These are phyloP conservation scores for Bolboschoenoplectus hybrid DNA, from an alignment of 202 grass and related monocot species.

Conservation along the genomic window DNA sequence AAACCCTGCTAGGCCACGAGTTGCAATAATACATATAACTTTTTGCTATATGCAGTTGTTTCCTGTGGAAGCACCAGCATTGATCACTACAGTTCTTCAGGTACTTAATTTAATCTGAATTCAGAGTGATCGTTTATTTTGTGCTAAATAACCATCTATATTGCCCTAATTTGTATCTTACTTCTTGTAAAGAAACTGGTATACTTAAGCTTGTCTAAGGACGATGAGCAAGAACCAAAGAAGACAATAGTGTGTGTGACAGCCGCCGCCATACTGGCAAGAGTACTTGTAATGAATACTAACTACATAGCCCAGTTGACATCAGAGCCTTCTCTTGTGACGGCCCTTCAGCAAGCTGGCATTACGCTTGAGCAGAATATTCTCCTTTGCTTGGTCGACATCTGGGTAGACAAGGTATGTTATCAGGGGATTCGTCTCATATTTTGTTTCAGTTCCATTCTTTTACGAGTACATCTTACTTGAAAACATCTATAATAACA, in stretches of 20 bases:
- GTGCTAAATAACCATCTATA: neutral
- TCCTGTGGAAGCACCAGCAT: conserved; percentile 75
- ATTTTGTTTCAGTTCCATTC: conserved; percentile 2
- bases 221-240: conserved; percentile 82
- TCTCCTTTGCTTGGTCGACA: conserved; percentile 82
- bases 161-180: conserved; percentile 27
- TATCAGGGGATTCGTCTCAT: conserved; percentile 19
- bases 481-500: conserved; percentile 29
- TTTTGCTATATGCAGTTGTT: conserved; percentile 71
- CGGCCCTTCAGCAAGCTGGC: conserved; percentile 75
- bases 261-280: conserved; percentile 83
- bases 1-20: neutral
- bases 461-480: neutral
- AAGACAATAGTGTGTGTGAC: conserved; percentile 80
- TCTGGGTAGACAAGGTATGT: conserved; percentile 93
- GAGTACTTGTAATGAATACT: conserved; percentile 92
- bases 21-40: conserved; percentile 1
- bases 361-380: conserved; percentile 78
- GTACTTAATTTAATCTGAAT: conserved; percentile 48
- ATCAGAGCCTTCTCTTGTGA: conserved; percentile 70
- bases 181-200: conserved; percentile 80
- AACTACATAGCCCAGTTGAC: conserved; percentile 82
- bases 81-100: conserved; percentile 82
- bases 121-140: conserved; percentile 38
- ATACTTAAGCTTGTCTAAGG: conserved; percentile 80